These are phyloP conservation scores for Amniculicola lignicola DNA, from an alignment of 495 filamentous ascomycete species.

Conservation along the genomic window DNA sequence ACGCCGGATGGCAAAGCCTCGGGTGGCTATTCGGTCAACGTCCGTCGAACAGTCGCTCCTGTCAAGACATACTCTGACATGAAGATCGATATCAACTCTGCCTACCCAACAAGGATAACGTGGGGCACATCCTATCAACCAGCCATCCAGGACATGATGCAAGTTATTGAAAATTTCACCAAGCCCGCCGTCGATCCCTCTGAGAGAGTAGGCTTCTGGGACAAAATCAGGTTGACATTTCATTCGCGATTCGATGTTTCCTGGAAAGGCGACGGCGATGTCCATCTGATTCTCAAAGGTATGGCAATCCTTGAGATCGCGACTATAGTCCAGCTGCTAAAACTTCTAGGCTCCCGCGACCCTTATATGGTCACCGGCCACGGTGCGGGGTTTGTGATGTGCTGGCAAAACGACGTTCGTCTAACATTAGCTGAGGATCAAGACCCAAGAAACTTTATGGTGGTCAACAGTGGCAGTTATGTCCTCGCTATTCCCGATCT, in stretches of 20 bases:
- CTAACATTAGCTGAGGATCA: constrained; percentile 79
- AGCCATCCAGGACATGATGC: constrained; percentile 99
- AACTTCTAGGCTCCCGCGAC: constrained; percentile 66
- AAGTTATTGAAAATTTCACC: constrained; percentile 95
- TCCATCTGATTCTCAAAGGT: constrained; percentile 90
- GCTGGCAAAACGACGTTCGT: constrained; percentile 87
- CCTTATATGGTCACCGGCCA: constrained; percentile 90
- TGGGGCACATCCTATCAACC: constrained; percentile 98
- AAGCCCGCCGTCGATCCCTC: constrained; percentile 93
- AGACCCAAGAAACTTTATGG: constrained; percentile 90
- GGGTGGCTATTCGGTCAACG: constrained; percentile 69
- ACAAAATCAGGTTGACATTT: constrained; percentile 92
- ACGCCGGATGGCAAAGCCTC: constrained; percentile 49
- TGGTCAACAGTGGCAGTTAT: constrained; percentile 89
- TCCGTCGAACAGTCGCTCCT: constrained; percentile 87
- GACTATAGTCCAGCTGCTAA: neutral
- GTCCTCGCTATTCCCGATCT: constrained; percentile 92
- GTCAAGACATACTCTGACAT: constrained; percentile 98
- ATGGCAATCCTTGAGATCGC: constrained; percentile 33
- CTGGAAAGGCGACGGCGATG: constrained; percentile 94
- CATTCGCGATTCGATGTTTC: constrained; percentile 86
- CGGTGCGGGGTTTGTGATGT: constrained; percentile 94
- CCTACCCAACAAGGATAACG: constrained; percentile 83
- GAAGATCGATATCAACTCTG: constrained; percentile 85
- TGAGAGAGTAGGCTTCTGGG: constrained; percentile 95